Base-by-base conservation (phyloP, 768 basidiomycete genomes). In the Ramaria sp. region DNA sequence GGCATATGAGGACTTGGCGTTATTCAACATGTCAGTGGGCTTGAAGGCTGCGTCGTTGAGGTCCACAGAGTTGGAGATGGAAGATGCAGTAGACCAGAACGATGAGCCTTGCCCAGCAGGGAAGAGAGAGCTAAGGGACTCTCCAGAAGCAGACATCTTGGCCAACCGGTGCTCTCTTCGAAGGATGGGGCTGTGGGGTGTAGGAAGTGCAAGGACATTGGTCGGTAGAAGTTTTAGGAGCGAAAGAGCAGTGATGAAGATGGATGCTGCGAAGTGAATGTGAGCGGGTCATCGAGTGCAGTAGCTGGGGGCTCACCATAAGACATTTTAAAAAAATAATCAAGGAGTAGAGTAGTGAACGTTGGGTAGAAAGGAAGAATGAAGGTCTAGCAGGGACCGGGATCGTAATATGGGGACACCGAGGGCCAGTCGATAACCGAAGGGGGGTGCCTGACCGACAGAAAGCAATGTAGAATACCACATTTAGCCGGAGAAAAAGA, bases 141-240 rank as follows among this genome's bases (percentile, higher is more conserved):
- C 30, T 10, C 51, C 37, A 52, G 17, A 22, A 19, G 22, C 3
- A 27, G 27, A 47, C 39, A 59, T 71, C 1, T 62, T 67, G 4
- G 65, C 70, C 38, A 67, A 69, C 41, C 64, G 71, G 58, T 66
- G 63, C 7, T 81, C 81, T 2, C 64, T 62, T 81, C 82, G 37
- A 59, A 68, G 33, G 69, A 67, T 3, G 62, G 61, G 19, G 68
- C 63, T 1, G 64, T 64, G 7, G 51, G 62, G 41, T 61, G 59
- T 45, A 76, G 75, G 73, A 30, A 30, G 4, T 2, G 50, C 50
- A 1, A 37, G 20, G 20, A n/a, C 31, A 3, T 27, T 10, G 27
- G 30, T 30, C 24, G 50, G 33, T 15, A 51, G 19, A 30, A 51
- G 3, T n/a, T 3, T 13, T 1, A 51, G 13, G 30, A 51, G n/a